Conservation (phyloP, 331 rosid genomes). For the Arachis monticola region DNA sequence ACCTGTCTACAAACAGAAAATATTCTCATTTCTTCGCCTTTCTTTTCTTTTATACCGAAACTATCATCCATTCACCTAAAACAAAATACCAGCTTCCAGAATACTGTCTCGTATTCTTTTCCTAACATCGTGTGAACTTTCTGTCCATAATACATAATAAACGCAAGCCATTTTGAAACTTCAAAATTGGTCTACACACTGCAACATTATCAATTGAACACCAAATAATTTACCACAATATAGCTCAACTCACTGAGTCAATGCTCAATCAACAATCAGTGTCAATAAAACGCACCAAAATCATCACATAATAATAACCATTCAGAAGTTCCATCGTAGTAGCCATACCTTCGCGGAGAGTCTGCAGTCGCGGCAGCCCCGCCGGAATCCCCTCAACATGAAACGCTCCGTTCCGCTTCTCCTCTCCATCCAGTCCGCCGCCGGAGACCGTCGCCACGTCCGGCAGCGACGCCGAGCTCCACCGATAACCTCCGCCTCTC, state of each 20-base stretch:
- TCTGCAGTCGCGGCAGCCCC: conserved; percentile 84
- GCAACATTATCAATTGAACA: conserved; percentile 27
- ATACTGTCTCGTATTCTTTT: not conserved
- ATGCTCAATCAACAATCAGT: not conserved
- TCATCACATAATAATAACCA: not conserved
- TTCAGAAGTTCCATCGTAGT: conserved; percentile 16
- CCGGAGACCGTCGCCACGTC: conserved; percentile 73
- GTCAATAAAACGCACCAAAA: conserved; percentile 1
- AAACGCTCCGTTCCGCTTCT: conserved; percentile 61
- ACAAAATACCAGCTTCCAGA: conserved; percentile 5
- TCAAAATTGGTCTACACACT: conserved; percentile 13
- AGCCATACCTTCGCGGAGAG: conserved; percentile 85
- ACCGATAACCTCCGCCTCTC: conserved; percentile 49
- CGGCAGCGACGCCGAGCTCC: conserved; percentile 72
- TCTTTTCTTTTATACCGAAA: conserved; percentile 5
- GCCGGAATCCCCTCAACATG: conserved; percentile 78
- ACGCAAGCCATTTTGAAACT: conserved; percentile 12
- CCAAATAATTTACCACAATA: not conserved
- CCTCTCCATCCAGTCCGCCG: conserved; percentile 57
- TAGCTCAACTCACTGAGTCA: conserved; percentile 19
- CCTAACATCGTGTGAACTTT: conserved; percentile 26
- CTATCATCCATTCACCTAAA: not conserved
- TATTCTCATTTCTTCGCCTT: not conserved
- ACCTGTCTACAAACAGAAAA: not conserved
- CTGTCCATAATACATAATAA: not conserved